Evolutionary conservation across 441 rosid species (phyloP).

Genomic region (Melastoma candidum): DNA sequence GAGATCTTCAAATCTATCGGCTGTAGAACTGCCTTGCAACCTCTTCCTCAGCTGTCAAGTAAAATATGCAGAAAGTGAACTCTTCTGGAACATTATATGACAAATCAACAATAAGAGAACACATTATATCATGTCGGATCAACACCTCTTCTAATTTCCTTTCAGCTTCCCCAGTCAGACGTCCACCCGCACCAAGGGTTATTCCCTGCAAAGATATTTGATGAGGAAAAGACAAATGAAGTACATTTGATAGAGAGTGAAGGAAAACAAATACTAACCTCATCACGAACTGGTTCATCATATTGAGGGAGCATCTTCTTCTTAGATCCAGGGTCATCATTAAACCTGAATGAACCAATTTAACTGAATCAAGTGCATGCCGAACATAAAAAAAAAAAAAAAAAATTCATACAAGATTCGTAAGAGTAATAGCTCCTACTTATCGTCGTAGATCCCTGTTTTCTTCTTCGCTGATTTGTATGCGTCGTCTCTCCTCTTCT

Average conservation of each 20-base stretch:
- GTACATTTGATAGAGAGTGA: neutral
- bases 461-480: slow-evolving; percentile 89
- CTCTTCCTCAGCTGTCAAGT: slow-evolving; percentile 68
- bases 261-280: slow-evolving; percentile 32
- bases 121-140: neutral
- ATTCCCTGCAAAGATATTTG: slow-evolving; percentile 48
- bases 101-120: neutral
- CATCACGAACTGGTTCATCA: slow-evolving; percentile 67
- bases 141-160: slow-evolving; percentile 86
- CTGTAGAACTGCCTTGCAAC: slow-evolving; percentile 50
- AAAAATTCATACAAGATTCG: slow-evolving; percentile 3
- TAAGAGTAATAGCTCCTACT: slow-evolving; percentile 36
- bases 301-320: slow-evolving; percentile 89
- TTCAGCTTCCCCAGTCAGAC: slow-evolving; percentile 85
- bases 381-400: too few relatives aligned
- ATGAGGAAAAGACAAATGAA: neutral
- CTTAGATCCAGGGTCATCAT: slow-evolving; percentile 63
- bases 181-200: slow-evolving; percentile 71
- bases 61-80: slow-evolving; percentile 6
- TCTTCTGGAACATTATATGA: neutral
- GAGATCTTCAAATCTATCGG: slow-evolving; percentile 55
- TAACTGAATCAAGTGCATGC: neutral
- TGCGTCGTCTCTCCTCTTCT: slow-evolving; percentile 80
- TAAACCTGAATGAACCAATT: slow-evolving; percentile 44
- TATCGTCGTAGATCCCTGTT: slow-evolving; percentile 69